A percentile compares a stretch with the other conserved stretches of the same genome.
phyloP scores from a whole-genome alignment of 495 filamentous ascomycete genomes.

The Friedmanniomyces simplex region DNA sequence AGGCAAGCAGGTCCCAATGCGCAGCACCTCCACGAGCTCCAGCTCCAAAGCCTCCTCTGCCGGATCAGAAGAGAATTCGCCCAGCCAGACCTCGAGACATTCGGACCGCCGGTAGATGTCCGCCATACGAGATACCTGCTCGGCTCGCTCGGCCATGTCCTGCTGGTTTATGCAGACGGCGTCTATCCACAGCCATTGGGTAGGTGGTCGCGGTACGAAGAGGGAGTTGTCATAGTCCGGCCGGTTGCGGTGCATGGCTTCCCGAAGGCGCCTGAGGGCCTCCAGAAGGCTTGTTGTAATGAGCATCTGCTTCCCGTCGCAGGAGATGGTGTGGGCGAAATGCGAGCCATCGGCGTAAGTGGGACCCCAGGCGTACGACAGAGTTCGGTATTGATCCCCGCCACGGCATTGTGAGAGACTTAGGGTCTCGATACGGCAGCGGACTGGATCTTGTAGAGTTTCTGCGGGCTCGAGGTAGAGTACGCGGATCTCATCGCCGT shows the following conservation, averaged over 20 bases:
- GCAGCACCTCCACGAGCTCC: background rate
- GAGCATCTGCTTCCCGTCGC: background rate
- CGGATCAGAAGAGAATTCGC: background rate
- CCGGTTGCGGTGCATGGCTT: background rate
- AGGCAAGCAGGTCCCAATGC: background rate
- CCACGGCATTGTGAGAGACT: background rate
- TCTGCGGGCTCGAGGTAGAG: background rate
- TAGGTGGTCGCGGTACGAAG: background rate
- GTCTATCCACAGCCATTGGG: conserved; percentile 26
- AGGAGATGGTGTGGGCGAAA: background rate
- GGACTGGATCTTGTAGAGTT: background rate
- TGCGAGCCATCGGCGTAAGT: background rate
- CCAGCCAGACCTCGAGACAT: conserved; percentile 29
- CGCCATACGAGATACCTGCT: conserved; percentile 28
- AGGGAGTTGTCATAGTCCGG: background rate
- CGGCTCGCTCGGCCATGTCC: conserved; percentile 24
- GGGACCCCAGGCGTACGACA: background rate
- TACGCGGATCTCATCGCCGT: background rate
- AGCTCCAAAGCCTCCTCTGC: background rate
- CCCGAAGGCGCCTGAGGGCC: background rate
- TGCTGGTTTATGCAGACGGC: conserved; percentile 31
- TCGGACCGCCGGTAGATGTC: conserved; percentile 23
- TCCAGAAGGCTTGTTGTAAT: background rate
- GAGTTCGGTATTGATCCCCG: background rate
- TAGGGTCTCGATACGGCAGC: background rate